phyloP scores from a whole-genome alignment of 441 rosid genomes.

The Adansonia gregorii region DNA sequence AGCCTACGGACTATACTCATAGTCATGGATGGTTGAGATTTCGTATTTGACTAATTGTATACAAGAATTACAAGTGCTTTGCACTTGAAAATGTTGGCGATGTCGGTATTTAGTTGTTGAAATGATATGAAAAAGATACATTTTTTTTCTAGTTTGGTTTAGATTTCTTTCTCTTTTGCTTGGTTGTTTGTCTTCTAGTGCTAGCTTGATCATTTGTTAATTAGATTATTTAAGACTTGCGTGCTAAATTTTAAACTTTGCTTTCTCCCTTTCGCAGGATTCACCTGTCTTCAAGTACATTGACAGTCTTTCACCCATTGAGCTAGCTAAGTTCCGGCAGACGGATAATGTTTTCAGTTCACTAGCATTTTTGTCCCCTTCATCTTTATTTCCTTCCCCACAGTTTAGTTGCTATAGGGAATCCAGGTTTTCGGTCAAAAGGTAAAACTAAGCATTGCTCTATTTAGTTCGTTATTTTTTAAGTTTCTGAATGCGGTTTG shows the following conservation, averaged over 20 bases:
- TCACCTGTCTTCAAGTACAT: constrained; percentile 67
- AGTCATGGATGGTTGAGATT: constrained; percentile 3
- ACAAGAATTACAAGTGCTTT: not conserved
- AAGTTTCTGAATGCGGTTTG: constrained; percentile 14
- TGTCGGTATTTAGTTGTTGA: not conserved
- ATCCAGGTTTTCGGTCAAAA: constrained; percentile 42
- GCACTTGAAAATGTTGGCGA: not conserved
- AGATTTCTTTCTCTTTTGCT: not conserved
- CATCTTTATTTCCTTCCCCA: constrained; percentile 51
- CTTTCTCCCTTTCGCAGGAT: constrained; percentile 44
- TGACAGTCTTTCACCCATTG: constrained; percentile 58
- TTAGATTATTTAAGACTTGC: not conserved
- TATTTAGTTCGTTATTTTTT: constrained; percentile 15
- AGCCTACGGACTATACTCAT: not conserved
- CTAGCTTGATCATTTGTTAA: not conserved
- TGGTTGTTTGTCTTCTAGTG: not conserved
- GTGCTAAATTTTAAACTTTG: not conserved
- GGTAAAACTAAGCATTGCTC: constrained; percentile 33
- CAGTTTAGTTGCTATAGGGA: constrained; percentile 40
- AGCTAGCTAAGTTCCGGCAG: constrained; percentile 42
- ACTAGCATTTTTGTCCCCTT: constrained; percentile 45
- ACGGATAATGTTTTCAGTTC: constrained; percentile 39
- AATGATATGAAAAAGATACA: not conserved
- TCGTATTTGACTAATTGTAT: not conserved
- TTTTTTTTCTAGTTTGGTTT: not conserved